phyloP scores from a whole-genome alignment of 1,284 basidiomycete genomes.

The Tilletia caries region DNA sequence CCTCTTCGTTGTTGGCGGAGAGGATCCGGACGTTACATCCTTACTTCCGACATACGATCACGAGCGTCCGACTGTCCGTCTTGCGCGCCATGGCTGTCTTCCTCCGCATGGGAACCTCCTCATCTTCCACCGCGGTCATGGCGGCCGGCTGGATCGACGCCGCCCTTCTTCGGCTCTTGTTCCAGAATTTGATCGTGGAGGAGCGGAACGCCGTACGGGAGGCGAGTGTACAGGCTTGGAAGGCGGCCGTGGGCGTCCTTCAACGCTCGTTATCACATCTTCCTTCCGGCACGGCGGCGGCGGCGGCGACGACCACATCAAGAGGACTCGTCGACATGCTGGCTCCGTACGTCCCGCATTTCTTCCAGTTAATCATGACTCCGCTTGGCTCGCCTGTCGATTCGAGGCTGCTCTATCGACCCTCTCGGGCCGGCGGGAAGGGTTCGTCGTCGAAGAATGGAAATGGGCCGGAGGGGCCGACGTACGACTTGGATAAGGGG shows the following conservation, averaged over 20 bases:
- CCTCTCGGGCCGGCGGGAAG: slow-evolving; percentile 38
- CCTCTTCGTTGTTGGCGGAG: not conserved
- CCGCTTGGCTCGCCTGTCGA: slow-evolving; percentile 82
- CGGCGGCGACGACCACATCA: not conserved
- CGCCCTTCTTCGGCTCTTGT: slow-evolving; percentile 76
- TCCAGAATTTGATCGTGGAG: slow-evolving; percentile 92
- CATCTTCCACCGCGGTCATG: slow-evolving; percentile 55
- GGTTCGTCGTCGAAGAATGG: slow-evolving; percentile 33
- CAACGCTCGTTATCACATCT: not conserved
- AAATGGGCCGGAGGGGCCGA: not conserved
- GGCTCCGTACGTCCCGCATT: slow-evolving; percentile 48
- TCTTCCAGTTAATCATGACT: slow-evolving; percentile 76
- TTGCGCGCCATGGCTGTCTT: slow-evolving; percentile 85
- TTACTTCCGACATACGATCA: slow-evolving; percentile 96
- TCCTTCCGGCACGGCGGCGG: not conserved
- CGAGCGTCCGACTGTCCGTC: slow-evolving; percentile 86
- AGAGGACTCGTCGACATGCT: slow-evolving; percentile 18
- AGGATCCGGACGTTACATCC: slow-evolving; percentile 56
- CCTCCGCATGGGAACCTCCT: slow-evolving; percentile 63
- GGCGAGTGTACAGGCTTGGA: slow-evolving; percentile 76
- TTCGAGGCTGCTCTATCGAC: slow-evolving; percentile 64
- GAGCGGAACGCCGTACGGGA: slow-evolving; percentile 80
- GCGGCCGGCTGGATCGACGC: slow-evolving; percentile 69
- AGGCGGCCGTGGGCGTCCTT: slow-evolving; percentile 62
- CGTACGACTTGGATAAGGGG: slow-evolving; percentile 88